Evolutionary conservation across 495 filamentous ascomycete genomes (phyloP).

Genomic region (Acidomyces sp.): DNA sequence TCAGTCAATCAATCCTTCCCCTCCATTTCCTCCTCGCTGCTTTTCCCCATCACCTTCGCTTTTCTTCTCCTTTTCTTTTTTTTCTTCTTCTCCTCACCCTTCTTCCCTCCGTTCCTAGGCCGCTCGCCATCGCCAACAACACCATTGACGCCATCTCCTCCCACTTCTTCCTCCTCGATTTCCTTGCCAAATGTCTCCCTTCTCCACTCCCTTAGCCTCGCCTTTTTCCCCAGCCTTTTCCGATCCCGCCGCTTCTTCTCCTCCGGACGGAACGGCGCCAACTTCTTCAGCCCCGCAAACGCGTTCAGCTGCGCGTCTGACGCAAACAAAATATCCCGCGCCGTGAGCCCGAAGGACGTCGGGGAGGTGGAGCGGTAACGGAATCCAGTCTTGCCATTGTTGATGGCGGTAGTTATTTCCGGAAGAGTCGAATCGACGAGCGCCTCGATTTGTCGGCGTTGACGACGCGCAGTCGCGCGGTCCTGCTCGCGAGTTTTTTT

Average conservation of each 20-base stretch:
- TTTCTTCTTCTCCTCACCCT: too few relatives aligned
- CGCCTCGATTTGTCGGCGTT: slow-evolving; percentile 70
- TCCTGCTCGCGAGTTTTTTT: slow-evolving; percentile 51
- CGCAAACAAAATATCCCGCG: slow-evolving; percentile 84
- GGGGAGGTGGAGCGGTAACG: slow-evolving; percentile 91
- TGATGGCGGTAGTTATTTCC: slow-evolving; percentile 26
- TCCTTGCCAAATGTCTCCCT: slow-evolving; percentile 79
- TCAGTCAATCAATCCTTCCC: too few relatives aligned
- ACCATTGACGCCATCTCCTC: too few relatives aligned
- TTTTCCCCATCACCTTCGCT: too few relatives aligned
- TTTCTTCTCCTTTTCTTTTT: too few relatives aligned
- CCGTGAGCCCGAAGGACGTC: slow-evolving; percentile 71
- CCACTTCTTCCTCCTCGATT: slow-evolving; percentile 41
- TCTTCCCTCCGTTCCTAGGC: too few relatives aligned
- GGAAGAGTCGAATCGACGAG: slow-evolving; percentile 75
- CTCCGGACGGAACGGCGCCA: slow-evolving; percentile 72
- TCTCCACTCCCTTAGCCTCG: slow-evolving; percentile 76
- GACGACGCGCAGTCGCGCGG: slow-evolving; percentile 46
- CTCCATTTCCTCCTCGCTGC: too few relatives aligned
- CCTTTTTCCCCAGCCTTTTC: slow-evolving; percentile 84
- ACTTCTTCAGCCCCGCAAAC: slow-evolving; percentile 86
- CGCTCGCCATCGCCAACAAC: too few relatives aligned
- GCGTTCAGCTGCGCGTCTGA: slow-evolving; percentile 76
- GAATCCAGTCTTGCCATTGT: slow-evolving; percentile 48
- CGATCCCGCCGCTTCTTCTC: slow-evolving; percentile 81